Evolutionary conservation across 306 rosid genomes (phyloP), one percentile per base, ranked within the genome.

Genomic region (Sindora glabra): DNA sequence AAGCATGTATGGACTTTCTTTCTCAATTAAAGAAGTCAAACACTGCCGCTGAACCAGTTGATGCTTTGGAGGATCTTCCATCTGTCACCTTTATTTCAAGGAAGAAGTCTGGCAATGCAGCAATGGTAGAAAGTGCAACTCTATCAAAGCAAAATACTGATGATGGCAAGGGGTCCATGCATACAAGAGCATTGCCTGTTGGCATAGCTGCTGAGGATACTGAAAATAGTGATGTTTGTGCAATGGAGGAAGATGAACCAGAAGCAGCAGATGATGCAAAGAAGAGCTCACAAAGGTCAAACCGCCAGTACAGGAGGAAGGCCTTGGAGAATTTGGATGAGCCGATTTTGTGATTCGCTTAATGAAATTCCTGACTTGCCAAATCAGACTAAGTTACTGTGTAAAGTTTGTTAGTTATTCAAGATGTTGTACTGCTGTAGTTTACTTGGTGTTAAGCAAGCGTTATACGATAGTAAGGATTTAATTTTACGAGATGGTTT

Each of bases 231-330:
- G 89, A 78, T 1, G 74, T 72, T 50, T 86, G 83, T 78, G 92
- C 89, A 40, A 92, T 92, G 96, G 99, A 92, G 40, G 99, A 86
- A 79, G 96, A 92, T 64, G 94, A 80, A 70, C 72, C 71, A 8
- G 83, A 78, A 48, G 67, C 37, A 13, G 36, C 17, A 30, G 79
- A 27, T 25, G 80, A 29, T 44, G 47, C 33, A 21, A 81, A 55
- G 45, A 76, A 68, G 70, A 63, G 74, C 61, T 70, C 54, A 0
- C 94, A 72, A 57, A 86, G 48, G 77, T 18, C 48, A 5, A 75
- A 77, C 57, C 96, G 95, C 59, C 74, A 78, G 48, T 92, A 86
- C 55, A 81, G 99, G 74, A 68, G 56, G 67, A 89, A 82, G 66
- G 36, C 78, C 14, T 75, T 56, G 37, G 79, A 13, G 1, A 75